Percentiles rank a stretch among this genome's conserved stretches.
Evolutionary conservation across 257 asterid genomes (phyloP).

Genomic region (Apocynum venetum): DNA sequence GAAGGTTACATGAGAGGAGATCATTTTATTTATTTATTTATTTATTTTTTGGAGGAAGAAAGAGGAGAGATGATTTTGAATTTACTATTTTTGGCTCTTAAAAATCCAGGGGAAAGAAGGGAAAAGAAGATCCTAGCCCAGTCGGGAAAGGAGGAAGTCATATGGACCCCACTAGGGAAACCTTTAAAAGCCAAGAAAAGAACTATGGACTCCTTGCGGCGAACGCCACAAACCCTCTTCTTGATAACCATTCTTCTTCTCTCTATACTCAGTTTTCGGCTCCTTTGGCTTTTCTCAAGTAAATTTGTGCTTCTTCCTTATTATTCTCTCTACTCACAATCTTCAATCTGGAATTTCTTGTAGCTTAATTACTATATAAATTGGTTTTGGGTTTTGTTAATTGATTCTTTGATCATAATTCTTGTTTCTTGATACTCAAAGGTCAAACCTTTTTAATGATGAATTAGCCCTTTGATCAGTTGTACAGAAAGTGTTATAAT

Average conservation of each 20-base stretch:
- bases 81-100: too few relatives aligned
- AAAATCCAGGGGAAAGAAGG: too few relatives aligned
- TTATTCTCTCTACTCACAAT: not conserved
- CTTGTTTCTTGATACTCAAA: not conserved
- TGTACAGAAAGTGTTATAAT: too few relatives aligned
- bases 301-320: not conserved
- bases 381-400: not conserved
- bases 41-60: too few relatives aligned
- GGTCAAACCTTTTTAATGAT: too few relatives aligned
- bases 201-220: not conserved
- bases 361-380: too few relatives aligned
- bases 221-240: not conserved
- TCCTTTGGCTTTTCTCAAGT: not conserved
- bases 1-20: too few relatives aligned
- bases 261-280: not conserved
- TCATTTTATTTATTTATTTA: too few relatives aligned
- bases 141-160: not conserved
- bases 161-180: not conserved
- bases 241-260: not conserved
- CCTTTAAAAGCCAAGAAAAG: not conserved
- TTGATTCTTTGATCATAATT: not conserved
- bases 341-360: too few relatives aligned
- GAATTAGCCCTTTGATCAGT: too few relatives aligned
- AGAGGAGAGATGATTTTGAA: too few relatives aligned
- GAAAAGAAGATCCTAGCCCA: too few relatives aligned